phyloP scores from a whole-genome alignment of 495 filamentous ascomycete species.

The Durotheca rogersii region DNA sequence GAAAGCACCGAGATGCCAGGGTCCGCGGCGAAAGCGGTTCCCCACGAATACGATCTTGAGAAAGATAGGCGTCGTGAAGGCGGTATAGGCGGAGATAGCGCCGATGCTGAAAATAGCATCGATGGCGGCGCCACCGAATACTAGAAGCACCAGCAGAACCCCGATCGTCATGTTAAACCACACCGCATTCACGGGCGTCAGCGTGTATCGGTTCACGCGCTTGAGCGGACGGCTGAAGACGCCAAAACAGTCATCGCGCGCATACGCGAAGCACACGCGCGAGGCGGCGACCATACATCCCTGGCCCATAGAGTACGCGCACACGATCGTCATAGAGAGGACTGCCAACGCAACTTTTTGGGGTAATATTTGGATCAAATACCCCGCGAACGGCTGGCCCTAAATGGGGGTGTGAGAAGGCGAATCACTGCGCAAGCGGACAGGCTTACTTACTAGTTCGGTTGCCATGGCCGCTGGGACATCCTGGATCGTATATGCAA shows the following conservation, averaged over 20 bases:
- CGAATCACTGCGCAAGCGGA: too few species aligned
- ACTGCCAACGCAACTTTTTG: slow-evolving; percentile 65
- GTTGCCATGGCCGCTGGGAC: slow-evolving; percentile 62
- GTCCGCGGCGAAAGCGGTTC: slow-evolving; percentile 65
- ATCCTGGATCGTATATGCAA: slow-evolving; percentile 76
- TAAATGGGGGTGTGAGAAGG: too few species aligned
- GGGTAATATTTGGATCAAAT: slow-evolving; percentile 69
- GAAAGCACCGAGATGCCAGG: slow-evolving; percentile 70
- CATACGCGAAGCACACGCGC: slow-evolving; percentile 77
- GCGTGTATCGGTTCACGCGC: slow-evolving; percentile 63
- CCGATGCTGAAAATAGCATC: slow-evolving; percentile 77
- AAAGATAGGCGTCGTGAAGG: slow-evolving; percentile 73
- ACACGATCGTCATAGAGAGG: slow-evolving; percentile 69
- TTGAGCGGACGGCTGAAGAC: slow-evolving; percentile 61
- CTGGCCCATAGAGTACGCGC: slow-evolving; percentile 79
- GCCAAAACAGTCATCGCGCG: slow-evolving; percentile 75
- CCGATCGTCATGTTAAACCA: slow-evolving; percentile 70
- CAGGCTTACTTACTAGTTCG: slow-evolving; percentile 43
- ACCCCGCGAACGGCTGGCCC: slow-evolving; percentile 76
- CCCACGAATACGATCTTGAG: slow-evolving; percentile 75
- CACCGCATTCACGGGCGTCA: slow-evolving; percentile 77
- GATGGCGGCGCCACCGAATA: slow-evolving; percentile 68
- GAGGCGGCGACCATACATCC: slow-evolving; percentile 81
- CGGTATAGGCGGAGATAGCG: slow-evolving; percentile 71
- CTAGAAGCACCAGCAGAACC: slow-evolving; percentile 63